Evolutionary conservation across 441 rosid genomes (phyloP).

Genomic region (Croton laevigatus): DNA sequence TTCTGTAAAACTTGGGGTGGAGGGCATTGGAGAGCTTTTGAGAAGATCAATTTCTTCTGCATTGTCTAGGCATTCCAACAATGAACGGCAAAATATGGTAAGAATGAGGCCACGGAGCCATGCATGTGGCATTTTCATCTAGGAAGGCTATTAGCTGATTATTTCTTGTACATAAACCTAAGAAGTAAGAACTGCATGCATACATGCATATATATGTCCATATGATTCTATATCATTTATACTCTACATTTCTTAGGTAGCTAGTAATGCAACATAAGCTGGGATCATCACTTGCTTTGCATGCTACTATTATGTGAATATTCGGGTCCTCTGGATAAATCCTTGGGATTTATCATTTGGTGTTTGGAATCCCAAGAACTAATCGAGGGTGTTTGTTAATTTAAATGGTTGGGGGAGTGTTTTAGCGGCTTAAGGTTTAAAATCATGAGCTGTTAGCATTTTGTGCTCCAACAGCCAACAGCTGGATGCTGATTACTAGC

Average conservation of each 20-base stretch:
- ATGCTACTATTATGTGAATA: background rate
- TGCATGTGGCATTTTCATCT: background rate
- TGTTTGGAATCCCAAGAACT: too few relatives aligned
- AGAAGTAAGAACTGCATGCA: background rate
- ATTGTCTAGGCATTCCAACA: slow-evolving; percentile 79
- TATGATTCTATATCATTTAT: too few relatives aligned
- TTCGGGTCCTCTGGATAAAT: too few relatives aligned
- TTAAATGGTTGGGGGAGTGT: too few relatives aligned
- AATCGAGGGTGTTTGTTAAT: too few relatives aligned
- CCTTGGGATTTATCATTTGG: too few relatives aligned
- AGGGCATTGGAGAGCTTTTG: slow-evolving; percentile 93
- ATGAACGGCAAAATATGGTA: slow-evolving; percentile 84
- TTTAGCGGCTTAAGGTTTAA: too few relatives aligned
- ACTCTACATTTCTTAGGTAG: too few relatives aligned
- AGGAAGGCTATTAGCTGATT: background rate
- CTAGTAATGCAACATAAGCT: background rate
- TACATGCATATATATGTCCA: background rate
- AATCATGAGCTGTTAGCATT: too few relatives aligned
- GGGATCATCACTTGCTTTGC: background rate
- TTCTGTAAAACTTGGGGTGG: slow-evolving; percentile 93
- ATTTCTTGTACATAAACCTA: background rate
- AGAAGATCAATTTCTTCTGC: slow-evolving; percentile 85
- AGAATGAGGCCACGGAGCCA: slow-evolving; percentile 7
- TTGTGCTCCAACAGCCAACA: too few relatives aligned
- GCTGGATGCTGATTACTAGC: too few relatives aligned